These are phyloP conservation scores for Trypanosoma vivax DNA, from an alignment of 208 protist species.

Conservation along the genomic window DNA sequence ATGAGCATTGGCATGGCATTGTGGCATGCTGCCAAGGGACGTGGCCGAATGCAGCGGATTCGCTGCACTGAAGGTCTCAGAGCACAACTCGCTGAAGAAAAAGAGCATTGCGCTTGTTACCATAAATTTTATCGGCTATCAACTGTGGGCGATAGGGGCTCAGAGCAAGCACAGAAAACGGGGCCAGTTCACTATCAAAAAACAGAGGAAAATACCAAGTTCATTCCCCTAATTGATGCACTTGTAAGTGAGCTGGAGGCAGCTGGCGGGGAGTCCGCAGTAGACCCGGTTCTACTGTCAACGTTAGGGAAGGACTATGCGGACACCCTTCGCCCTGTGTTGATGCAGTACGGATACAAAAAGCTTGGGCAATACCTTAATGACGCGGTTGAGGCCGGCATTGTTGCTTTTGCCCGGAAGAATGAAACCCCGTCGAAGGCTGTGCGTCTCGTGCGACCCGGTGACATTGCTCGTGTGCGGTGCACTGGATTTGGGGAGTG, in stretches of 20 bases:
- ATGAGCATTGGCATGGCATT: constrained; percentile 93
- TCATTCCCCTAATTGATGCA: constrained; percentile 53
- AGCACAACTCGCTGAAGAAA: constrained; percentile 10
- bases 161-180: constrained; percentile 9
- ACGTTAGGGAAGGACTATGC: constrained; percentile 84
- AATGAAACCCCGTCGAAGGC: constrained; percentile 63
- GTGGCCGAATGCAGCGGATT: constrained; percentile 73
- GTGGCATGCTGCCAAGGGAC: constrained; percentile 88
- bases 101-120: not conserved
- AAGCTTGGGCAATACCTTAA: constrained; percentile 78
- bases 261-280: constrained; percentile 25
- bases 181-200: not conserved
- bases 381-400: constrained; percentile 51
- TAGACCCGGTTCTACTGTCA: constrained; percentile 66
- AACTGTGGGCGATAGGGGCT: not conserved
- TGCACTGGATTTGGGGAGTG: constrained; percentile 45
- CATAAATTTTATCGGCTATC: constrained; percentile 17
- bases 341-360: constrained; percentile 62
- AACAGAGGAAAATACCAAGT: constrained; percentile 12
- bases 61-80: constrained; percentile 15
- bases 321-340: constrained; percentile 42
- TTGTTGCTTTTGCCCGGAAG: constrained; percentile 48
- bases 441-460: constrained; percentile 42
- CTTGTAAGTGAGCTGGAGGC: constrained; percentile 57
- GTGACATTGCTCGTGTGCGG: constrained; percentile 46